Evolutionary conservation across 495 filamentous ascomycete genomes (phyloP).

Genomic region (Neurospora pannonica): DNA sequence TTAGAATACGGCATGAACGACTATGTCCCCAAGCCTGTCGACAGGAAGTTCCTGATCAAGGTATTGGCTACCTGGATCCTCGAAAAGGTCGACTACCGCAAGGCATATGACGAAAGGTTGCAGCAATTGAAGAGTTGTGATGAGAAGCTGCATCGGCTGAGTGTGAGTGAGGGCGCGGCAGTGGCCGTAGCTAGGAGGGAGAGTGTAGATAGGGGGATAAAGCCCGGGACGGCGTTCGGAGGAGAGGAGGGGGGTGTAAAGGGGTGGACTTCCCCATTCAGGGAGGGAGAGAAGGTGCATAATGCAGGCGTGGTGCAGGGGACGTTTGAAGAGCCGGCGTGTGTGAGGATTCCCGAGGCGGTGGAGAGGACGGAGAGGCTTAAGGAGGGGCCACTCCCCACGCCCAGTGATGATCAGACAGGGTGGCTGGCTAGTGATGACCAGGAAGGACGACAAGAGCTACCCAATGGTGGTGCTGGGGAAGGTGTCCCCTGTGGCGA

Average conservation of each 20-base stretch:
- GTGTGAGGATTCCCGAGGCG: neutral
- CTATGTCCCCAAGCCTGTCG: conserved; percentile 52
- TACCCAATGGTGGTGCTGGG: neutral
- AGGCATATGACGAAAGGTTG: neutral
- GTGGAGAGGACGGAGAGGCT: neutral
- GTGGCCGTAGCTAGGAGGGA: neutral
- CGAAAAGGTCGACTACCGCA: conserved; percentile 3
- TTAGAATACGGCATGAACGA: conserved; percentile 54
- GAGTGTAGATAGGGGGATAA: neutral
- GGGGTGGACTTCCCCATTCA: neutral
- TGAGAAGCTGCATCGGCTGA: neutral
- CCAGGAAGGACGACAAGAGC: neutral
- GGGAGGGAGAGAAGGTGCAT: neutral
- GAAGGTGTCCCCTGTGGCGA: neutral
- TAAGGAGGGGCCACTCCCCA: neutral
- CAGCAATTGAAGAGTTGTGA: neutral
- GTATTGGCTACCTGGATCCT: conserved; percentile 37
- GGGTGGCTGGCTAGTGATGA: neutral
- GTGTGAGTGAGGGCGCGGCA: neutral
- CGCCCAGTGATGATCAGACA: neutral
- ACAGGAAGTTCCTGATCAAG: conserved; percentile 32
- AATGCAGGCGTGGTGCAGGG: neutral
- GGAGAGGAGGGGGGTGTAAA: neutral
- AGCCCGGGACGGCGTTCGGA: neutral
- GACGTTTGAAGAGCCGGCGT: neutral